Conservation (phyloP, 257 asterid species). For the Paulownia fortunei region DNA sequence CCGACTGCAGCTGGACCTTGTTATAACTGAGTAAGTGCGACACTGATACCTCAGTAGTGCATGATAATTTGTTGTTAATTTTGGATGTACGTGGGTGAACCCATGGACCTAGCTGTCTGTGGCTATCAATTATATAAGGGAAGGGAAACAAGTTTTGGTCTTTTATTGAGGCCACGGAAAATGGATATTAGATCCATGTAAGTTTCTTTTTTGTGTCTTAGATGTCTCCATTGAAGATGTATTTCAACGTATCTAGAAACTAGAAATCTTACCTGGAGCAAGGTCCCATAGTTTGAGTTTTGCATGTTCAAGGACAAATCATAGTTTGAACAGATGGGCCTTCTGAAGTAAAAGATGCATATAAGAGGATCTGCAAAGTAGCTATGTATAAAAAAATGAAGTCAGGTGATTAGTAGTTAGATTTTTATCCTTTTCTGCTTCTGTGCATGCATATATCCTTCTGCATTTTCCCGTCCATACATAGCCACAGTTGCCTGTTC, state of each 20-base stretch:
- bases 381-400: neutral
- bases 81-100: neutral
- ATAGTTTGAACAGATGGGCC: conserved; percentile 10
- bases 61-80: conserved; percentile 1
- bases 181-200: neutral
- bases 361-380: conserved; percentile 4
- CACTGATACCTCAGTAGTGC: neutral
- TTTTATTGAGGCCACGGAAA: conserved; percentile 18
- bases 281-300: conserved; percentile 15
- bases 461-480: neutral
- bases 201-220: neutral
- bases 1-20: conserved; percentile 78
- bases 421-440: neutral
- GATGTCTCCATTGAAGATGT: neutral
- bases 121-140: conserved; percentile 5
- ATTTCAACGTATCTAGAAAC: neutral
- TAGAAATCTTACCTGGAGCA: neutral
- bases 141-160: conserved; percentile 1
- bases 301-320: conserved; percentile 19
- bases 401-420: conserved; percentile 1
- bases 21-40: conserved; percentile 79
- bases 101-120: neutral
- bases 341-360: neutral
- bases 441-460: neutral
- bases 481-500: neutral